A percentile compares a stretch with the other conserved stretches of the same genome.
Evolutionary conservation across 163 green algal species (phyloP).

Genomic region (Dunaliella salina): DNA sequence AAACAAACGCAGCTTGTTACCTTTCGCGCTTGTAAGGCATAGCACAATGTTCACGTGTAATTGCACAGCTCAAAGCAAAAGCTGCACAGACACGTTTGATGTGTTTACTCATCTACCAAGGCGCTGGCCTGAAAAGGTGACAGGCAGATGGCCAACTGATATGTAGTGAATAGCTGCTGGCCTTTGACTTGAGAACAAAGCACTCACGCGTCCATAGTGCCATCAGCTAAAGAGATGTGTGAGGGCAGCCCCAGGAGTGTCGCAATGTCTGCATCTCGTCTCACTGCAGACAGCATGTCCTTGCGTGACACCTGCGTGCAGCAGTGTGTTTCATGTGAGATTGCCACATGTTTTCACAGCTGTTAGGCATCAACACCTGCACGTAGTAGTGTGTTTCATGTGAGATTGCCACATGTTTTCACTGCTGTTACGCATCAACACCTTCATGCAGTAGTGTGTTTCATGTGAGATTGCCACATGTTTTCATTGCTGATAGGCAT

Average conservation of each 20-base stretch:
- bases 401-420: too few relatives aligned
- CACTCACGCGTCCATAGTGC: slow-evolving; percentile 37
- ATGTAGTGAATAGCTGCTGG: too few relatives aligned
- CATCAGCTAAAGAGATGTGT: slow-evolving; percentile 33
- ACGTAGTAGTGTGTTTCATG: too few relatives aligned
- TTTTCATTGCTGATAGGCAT: too few relatives aligned
- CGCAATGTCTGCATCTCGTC: slow-evolving; percentile 47
- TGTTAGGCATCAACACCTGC: too few relatives aligned
- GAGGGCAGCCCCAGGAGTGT: slow-evolving; percentile 44
- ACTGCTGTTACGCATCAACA: too few relatives aligned
- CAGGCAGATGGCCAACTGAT: too few relatives aligned
- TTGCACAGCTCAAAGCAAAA: not conserved
- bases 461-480: too few relatives aligned
- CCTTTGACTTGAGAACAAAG: not conserved
- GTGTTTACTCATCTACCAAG: not conserved
- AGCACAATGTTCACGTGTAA: not conserved
- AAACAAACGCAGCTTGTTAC: not conserved
- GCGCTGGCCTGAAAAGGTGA: slow-evolving; percentile 13
- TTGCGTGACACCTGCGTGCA: slow-evolving; percentile 26
- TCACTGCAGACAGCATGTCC: slow-evolving; percentile 45
- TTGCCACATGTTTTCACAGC: too few relatives aligned
- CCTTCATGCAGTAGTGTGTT: too few relatives aligned
- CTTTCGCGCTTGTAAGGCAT: not conserved
- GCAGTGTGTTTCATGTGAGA: too few relatives aligned
- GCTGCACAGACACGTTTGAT: not conserved